Evolutionary conservation across 176 grass and related monocot species (phyloP).

Genomic region (Musa acuminata): DNA sequence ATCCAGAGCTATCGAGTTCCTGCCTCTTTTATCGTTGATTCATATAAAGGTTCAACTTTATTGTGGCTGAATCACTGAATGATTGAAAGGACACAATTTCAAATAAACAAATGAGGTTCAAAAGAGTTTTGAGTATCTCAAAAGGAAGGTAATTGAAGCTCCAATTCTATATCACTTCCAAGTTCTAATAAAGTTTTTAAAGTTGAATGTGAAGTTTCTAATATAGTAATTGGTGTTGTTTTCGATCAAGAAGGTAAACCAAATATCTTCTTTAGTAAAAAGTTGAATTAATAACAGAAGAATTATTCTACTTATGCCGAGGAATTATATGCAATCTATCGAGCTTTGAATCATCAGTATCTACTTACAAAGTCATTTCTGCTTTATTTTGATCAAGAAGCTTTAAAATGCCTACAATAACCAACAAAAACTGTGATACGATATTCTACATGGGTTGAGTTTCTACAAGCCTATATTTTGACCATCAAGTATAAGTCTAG

Average conservation of each 20-base stretch:
- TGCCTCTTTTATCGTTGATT: neutral
- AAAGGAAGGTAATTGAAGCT: neutral
- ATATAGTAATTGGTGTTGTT: neutral
- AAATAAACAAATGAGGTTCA: neutral
- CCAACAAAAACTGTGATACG: neutral
- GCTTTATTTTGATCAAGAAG: neutral
- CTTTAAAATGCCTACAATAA: neutral
- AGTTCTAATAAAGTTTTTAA: neutral
- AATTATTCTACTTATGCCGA: neutral
- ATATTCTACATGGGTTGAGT: neutral
- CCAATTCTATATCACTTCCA: neutral
- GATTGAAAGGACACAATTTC: neutral
- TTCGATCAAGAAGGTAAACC: neutral
- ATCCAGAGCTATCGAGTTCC: neutral
- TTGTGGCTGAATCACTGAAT: neutral
- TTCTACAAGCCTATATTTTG: neutral
- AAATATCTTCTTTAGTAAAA: neutral
- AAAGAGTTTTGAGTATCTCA: neutral
- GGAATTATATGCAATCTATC: neutral
- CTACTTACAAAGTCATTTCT: neutral
- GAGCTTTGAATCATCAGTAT: neutral
- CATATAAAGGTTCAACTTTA: neutral
- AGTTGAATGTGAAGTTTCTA: neutral
- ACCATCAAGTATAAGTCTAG: neutral
- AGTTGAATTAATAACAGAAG: neutral